Conservation (phyloP, 2,329 filamentous ascomycete species). For the Drechmeria coniospora region DNA sequence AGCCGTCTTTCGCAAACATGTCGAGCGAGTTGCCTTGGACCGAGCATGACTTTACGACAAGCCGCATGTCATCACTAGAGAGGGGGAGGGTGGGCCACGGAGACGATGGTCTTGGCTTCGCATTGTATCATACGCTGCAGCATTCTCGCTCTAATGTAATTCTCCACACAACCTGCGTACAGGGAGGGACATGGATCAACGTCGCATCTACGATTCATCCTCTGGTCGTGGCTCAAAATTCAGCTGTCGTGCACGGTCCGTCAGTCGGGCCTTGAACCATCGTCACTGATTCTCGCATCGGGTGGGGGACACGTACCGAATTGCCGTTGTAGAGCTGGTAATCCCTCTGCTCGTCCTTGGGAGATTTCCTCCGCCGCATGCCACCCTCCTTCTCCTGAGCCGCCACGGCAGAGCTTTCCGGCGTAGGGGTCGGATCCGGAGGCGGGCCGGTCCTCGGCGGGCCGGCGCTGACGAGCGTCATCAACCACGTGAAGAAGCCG, state of each 20-base stretch:
- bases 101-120: not conserved
- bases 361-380: constrained; percentile 23
- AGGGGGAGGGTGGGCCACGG: not conserved
- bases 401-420: constrained; percentile 3
- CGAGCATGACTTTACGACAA: too few relatives aligned
- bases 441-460: not conserved
- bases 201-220: constrained; percentile 22
- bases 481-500: constrained; percentile 20
- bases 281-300: too few relatives aligned
- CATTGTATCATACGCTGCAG: constrained; percentile 14
- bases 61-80: too few relatives aligned
- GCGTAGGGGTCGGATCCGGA: not conserved
- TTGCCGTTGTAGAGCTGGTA: constrained; percentile 85
- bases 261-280: too few relatives aligned
- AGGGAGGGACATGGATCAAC: constrained; percentile 2
- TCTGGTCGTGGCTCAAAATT: constrained; percentile 55
- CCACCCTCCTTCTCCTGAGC: constrained; percentile 10
- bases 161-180: too few relatives aligned
- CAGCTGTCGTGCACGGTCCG: constrained; percentile 32
- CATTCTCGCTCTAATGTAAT: constrained; percentile 13
- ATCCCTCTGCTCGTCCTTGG: constrained; percentile 36
- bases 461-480: constrained; percentile 14
- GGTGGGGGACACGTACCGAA: constrained; percentile 41
- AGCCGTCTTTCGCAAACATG: too few relatives aligned
- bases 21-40: too few relatives aligned